Base-by-base conservation (phyloP, 192 early-diverging fungal species). In the Allomyces javanicus region DNA sequence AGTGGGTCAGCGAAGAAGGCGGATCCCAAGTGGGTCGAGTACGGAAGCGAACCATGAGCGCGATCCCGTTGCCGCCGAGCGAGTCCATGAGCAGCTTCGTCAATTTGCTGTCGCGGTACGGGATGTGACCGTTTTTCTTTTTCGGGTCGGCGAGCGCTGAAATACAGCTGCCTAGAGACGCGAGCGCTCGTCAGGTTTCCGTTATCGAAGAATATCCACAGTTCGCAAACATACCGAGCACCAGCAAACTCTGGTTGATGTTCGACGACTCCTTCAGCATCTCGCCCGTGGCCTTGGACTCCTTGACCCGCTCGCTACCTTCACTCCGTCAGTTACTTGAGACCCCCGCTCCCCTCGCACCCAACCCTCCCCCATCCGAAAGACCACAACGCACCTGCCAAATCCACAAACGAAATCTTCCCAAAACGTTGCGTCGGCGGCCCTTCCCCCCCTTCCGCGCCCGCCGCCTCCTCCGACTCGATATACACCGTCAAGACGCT, bases 21-120 rank as follows among this genome's bases (percentile, higher is more conserved):
- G 33, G 33, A n/a, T n/a, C n/a, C n/a, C n/a, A 0, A 40, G 33
- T 7, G 33, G 2, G 33, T 9, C 0, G 33, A 7, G 1, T 26
- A 40, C 33, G 33, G 33, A 3, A 9, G 33, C n/a, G 24, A 11
- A 64, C 67, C 81, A 85, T 84, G 19, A 84, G 65, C 14, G 83
- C 80, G 11, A 78, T 64, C 11, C 81, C 81, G 65, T 65, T 66
- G 1, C 83, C 83, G 14, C 78, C 76, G 11, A 85, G 71, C 6
- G 78, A 80, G 64, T 84, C 78, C 11, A 78, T 68, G 3, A 85
- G 68, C 44, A 85, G 71, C 63, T 73, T 78, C 22, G 83, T 85
- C 14, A 85, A 73, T 44, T 82, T 84, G 1, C 76, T 79, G 69
- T 85, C 80, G 1, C 83, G 78, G 66, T 79, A 85, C 4, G 83